Evolutionary conservation across 371 early-diverging fungal species (phyloP), one percentile per base, ranked within the genome.

Genomic region (Lichtheimia ramosa): DNA sequence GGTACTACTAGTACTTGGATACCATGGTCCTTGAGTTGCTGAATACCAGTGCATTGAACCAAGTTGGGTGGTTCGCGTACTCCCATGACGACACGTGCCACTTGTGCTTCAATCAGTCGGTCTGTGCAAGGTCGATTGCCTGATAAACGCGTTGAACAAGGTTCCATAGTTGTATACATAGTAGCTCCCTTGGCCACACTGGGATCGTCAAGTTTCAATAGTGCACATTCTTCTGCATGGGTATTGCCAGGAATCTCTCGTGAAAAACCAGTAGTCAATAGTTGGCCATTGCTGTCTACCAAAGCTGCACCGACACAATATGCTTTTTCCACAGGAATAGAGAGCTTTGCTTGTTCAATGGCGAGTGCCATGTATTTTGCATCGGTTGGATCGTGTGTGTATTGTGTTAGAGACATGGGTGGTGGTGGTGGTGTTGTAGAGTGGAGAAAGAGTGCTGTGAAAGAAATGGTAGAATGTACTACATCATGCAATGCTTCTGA

Each of bases 131-230:
- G 80, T 27, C 62, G 53, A 34, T 92, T 92, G 0, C 92, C 92
- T 0, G 92, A 92, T 14, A 92, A 72, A 21, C 96, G 83, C 56
- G 71, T 67, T 3, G 88, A 85, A 63, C 96, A 95, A 0, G 96
- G 96, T 56, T 95, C 96, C 96, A 95, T 95, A 8, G 96, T 95
- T 5, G 93, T 90, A 65, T 93, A 95, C 75, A 93, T 87, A 28
- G 86, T 86, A 5, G 78, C 77, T 16, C 65, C 71, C 27, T 65
- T 43, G 15, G 58, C 58, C 5, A 58, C 48, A 13, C 41, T 43
- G 5, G 25, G 28, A 18, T 40, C 61, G 23, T n/a, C 34, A 3
- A 92, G 72, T 69, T 96, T 96, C 27, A 81, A 43, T 1, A 94
- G 73, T 28, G 88, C 86, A 58, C 88, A 86, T 78, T 96, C 89